Evolutionary conservation across 306 rosid species (phyloP).

Genomic region (Pterocarpus santalinus): DNA sequence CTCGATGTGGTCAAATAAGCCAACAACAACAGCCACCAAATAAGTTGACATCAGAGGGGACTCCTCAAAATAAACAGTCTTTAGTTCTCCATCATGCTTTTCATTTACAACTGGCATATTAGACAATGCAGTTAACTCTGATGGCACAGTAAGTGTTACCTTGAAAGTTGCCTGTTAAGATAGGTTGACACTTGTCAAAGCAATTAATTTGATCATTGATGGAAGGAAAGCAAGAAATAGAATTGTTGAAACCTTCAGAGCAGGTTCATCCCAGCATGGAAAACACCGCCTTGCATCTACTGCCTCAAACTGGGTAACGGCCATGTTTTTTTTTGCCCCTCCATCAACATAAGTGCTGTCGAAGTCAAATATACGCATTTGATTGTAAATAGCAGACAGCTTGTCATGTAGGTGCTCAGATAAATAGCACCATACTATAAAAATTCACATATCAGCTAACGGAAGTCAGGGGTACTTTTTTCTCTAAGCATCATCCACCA

Average conservation of each 20-base stretch:
- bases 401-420: no score
- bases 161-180: constrained; percentile 71
- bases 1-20: constrained; percentile 65
- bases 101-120: constrained; percentile 69
- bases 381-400: no score
- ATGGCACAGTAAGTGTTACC: constrained; percentile 62
- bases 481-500: not conserved
- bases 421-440: not conserved
- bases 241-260: constrained; percentile 56
- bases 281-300: constrained; percentile 75
- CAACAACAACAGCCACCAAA: constrained; percentile 70
- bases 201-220: constrained; percentile 5
- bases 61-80: constrained; percentile 63
- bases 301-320: constrained; percentile 71
- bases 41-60: constrained; percentile 79
- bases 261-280: constrained; percentile 87
- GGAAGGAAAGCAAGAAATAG: constrained; percentile 4
- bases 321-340: constrained; percentile 70
- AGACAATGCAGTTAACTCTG: constrained; percentile 67
- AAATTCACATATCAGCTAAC: not conserved
- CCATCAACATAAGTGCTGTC: constrained; percentile 61
- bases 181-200: constrained; percentile 11
- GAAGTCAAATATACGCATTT: not conserved
- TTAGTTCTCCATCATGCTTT: constrained; percentile 56
- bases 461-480: not conserved